Conservation (phyloP, 306 rosid genomes). For the Elaeagnus macrophylla region DNA sequence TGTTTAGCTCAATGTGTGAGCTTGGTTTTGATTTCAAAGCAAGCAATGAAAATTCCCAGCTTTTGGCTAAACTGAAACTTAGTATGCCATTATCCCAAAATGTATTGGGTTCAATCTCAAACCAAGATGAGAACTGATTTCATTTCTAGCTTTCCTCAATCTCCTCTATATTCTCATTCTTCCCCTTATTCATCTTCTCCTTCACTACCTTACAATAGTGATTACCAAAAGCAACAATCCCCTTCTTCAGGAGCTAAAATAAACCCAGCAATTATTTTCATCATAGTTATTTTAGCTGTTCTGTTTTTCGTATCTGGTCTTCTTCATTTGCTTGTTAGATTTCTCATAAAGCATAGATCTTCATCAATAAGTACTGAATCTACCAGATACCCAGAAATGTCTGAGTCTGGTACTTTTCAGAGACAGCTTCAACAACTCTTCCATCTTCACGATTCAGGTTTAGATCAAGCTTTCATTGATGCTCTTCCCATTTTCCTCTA, state of each 20-base stretch:
- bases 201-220: conserved; percentile 25
- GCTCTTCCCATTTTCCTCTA: conserved; percentile 62
- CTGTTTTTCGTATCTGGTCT: conserved; percentile 62
- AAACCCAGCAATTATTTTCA: conserved; percentile 50
- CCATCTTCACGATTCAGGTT: conserved; percentile 65
- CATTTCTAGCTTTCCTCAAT: conserved; percentile 26
- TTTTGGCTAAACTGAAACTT: conserved; percentile 14
- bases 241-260: conserved; percentile 28
- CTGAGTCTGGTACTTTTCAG: conserved; percentile 39
- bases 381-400: conserved; percentile 38
- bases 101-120: conserved; percentile 44
- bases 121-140: conserved; percentile 26
- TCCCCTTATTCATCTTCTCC: conserved; percentile 18
- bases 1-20: conserved; percentile 35
- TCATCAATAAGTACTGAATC: conserved; percentile 43
- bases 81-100: conserved; percentile 34
- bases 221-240: conserved; percentile 35
- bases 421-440: conserved; percentile 90
- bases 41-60: conserved; percentile 25
- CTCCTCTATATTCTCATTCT: conserved; percentile 17
- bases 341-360: conserved; percentile 38
- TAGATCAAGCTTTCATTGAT: conserved; percentile 61
- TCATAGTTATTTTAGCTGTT: conserved; percentile 55
- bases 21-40: conserved; percentile 34
- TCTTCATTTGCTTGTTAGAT: conserved; percentile 54